Percentiles rank a stretch among this genome's conserved stretches.
Conservation (phyloP, 495 filamentous ascomycete genomes). For the Penicillium samsonianum region DNA sequence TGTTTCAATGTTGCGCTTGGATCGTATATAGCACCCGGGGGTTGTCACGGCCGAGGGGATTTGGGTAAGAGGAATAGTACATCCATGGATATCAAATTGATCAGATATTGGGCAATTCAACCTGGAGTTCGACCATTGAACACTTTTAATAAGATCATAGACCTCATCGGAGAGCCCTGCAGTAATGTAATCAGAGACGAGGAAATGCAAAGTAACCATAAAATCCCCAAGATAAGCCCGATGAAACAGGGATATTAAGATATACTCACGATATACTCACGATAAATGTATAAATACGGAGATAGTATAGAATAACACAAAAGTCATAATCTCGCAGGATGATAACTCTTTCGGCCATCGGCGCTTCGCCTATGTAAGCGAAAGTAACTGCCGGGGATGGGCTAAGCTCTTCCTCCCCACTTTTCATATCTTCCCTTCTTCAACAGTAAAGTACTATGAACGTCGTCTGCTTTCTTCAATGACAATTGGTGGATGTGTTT, state of each 20-base stretch:
- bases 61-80: not conserved
- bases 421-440: not conserved
- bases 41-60: not conserved
- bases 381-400: not conserved
- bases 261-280: not conserved
- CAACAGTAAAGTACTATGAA: not conserved
- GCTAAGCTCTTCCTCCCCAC: conserved; percentile 9
- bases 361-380: conserved; percentile 8
- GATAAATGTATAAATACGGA: no score
- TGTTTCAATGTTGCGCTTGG: not conserved
- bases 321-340: conserved; percentile 1
- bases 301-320: not conserved
- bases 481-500: conserved; percentile 10
- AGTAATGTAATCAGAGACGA: not conserved
- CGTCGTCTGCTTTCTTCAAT: not conserved
- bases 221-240: not conserved
- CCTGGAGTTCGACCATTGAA: not conserved
- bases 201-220: not conserved
- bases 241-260: not conserved
- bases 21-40: not conserved
- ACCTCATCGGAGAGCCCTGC: not conserved
- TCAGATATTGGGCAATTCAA: not conserved
- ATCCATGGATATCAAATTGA: not conserved
- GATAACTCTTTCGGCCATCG: not conserved
- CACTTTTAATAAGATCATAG: not conserved